These are phyloP conservation scores for Ophiocordyceps camponoti-saundersi DNA, from an alignment of 2,329 filamentous ascomycete species.

Conservation along the genomic window DNA sequence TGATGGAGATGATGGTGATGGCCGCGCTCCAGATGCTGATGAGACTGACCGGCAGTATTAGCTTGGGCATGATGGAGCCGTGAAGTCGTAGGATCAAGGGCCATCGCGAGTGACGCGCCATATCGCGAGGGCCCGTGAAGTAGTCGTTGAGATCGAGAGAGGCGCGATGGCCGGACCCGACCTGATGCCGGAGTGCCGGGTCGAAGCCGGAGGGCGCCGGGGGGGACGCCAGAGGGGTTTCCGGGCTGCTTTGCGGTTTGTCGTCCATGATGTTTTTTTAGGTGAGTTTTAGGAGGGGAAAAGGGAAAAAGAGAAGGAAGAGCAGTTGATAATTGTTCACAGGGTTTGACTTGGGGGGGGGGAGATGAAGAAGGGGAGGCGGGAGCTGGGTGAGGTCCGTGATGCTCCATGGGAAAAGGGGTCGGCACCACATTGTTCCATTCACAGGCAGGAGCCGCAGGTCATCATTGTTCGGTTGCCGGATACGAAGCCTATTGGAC, in stretches of 20 bases:
- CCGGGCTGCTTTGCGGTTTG: neutral
- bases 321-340: neutral
- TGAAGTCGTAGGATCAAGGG: slow-evolving; percentile 61
- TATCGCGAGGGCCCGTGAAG: slow-evolving; percentile 50
- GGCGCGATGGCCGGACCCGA: slow-evolving; percentile 2
- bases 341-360: neutral
- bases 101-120: slow-evolving; percentile 60
- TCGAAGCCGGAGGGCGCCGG: neutral
- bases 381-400: neutral
- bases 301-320: neutral
- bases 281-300: neutral
- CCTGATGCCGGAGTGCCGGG: neutral
- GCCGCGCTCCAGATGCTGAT: slow-evolving; percentile 48
- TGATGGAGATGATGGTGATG: slow-evolving; percentile 39
- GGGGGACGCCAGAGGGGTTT: neutral
- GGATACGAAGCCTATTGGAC: neutral
- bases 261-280: neutral
- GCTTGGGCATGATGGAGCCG: slow-evolving; percentile 56
- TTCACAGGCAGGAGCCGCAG: neutral
- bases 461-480: neutral
- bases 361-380: no score
- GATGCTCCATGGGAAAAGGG: neutral
- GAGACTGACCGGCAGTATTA: slow-evolving; percentile 51
- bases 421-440: no score
- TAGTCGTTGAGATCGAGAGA: slow-evolving; percentile 40